These are phyloP conservation scores for Colletotrichum tabaci DNA, from an alignment of 2,329 filamentous ascomycete genomes.

Conservation along the genomic window DNA sequence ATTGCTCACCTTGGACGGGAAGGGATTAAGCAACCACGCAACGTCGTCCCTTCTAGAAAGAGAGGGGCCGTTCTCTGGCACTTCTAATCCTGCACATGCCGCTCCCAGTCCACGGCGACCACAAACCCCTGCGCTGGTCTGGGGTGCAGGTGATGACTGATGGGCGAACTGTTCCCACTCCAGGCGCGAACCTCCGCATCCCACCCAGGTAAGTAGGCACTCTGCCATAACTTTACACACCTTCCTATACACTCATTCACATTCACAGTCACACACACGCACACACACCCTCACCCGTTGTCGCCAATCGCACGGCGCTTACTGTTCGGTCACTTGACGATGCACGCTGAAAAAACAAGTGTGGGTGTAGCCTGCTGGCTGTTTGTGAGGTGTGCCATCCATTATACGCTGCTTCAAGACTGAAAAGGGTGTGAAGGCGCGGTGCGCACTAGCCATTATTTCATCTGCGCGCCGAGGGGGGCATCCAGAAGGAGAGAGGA, in stretches of 20 bases:
- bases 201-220: too few relatives aligned
- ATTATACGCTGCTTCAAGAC: constrained; percentile 13
- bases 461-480: too few relatives aligned
- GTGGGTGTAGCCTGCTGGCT: neutral
- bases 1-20: constrained; percentile 5
- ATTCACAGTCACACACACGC: too few relatives aligned
- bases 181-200: constrained; percentile 29
- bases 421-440: constrained; percentile 29
- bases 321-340: constrained; percentile 31
- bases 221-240: neutral
- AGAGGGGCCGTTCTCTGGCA: constrained; percentile 8
- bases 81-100: constrained; percentile 23
- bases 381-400: constrained; percentile 5
- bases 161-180: constrained; percentile 40
- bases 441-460: neutral
- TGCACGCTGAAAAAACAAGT: constrained; percentile 13
- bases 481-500: neutral
- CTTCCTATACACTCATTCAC: neutral
- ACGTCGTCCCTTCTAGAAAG: constrained; percentile 9
- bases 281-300: neutral
- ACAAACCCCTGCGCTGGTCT: constrained; percentile 27
- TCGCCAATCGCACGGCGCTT: constrained; percentile 17
- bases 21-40: neutral
- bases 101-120: constrained; percentile 2
- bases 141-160: constrained; percentile 41